A percentile compares a stretch with the other conserved stretches of the same genome.
These are phyloP conservation scores for Sisymbrium irio DNA, from an alignment of 345 rosid species.

Conservation along the genomic window DNA sequence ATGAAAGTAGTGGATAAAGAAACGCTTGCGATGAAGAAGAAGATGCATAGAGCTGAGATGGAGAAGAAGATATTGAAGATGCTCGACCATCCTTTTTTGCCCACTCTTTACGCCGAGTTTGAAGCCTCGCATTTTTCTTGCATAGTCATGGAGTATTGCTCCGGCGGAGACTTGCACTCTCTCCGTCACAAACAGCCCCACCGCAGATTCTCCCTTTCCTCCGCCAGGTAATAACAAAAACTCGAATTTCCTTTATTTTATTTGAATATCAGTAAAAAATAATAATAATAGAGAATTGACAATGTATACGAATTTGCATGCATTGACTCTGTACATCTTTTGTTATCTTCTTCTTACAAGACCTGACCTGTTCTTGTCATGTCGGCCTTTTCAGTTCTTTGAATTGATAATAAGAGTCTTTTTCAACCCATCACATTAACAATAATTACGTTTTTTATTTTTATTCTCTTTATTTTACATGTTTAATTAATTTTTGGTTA, in stretches of 20 bases:
- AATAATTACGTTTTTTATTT: not conserved
- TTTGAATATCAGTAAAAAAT: too few relatives aligned
- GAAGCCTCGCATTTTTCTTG: slow-evolving; percentile 87
- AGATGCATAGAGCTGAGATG: slow-evolving; percentile 74
- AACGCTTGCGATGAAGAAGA: slow-evolving; percentile 64
- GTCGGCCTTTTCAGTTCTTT: slow-evolving; percentile 40
- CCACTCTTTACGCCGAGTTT: slow-evolving; percentile 81
- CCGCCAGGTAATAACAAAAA: slow-evolving; percentile 57
- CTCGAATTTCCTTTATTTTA: not conserved
- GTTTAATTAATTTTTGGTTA: not conserved
- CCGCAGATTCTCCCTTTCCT: slow-evolving; percentile 59
- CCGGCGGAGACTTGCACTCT: slow-evolving; percentile 90
- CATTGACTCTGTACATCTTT: slow-evolving; percentile 37
- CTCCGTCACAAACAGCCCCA: slow-evolving; percentile 65
- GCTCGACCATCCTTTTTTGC: slow-evolving; percentile 93
- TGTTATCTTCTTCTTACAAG: slow-evolving; percentile 40
- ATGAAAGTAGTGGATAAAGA: slow-evolving; percentile 95
- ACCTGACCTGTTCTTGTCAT: slow-evolving; percentile 44
- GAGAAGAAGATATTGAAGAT: slow-evolving; percentile 78
- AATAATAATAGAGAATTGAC: not conserved
- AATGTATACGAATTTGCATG: slow-evolving; percentile 30
- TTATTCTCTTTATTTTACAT: not conserved
- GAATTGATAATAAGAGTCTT: slow-evolving; percentile 14
- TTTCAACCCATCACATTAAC: not conserved
- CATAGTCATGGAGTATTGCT: slow-evolving; percentile 91